Base-by-base conservation (phyloP, 1,139 yeast species). In the Zygosaccharomyces pseudobailii region DNA sequence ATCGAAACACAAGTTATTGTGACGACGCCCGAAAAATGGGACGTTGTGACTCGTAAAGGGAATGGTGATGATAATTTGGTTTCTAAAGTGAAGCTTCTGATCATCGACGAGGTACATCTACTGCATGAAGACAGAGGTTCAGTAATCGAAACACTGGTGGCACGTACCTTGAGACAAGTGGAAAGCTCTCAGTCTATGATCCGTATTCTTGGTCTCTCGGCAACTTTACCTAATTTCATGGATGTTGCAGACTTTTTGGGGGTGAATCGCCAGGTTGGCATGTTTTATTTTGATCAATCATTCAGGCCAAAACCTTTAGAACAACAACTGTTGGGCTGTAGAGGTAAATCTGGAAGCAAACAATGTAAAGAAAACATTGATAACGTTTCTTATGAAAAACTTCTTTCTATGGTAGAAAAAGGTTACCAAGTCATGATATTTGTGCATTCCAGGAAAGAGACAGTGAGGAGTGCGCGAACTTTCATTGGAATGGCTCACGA, bases 21-120 rank as follows among this genome's bases (percentile, higher is more conserved):
- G 6, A 92, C 97, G 0, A 92, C 98, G 0, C 98, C 98, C 0
- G 98, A 92, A 66, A 92, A 92, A 68, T 92, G 99, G 99, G 99
- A 92, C 71, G 97, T 92, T 8, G 97, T 92, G 1, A 92, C 98
- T 0, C 78, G 98, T 64, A 92, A 92, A 61, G 73, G 79, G 0
- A 73, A 67, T 52, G 85, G 97, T 48, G 97, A 89, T 62, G 83
- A 82, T 43, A 96, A 90, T 53, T 70, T 92, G 35, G 94, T 88
- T 3, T 80, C 86, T 13, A 89, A 88, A 59, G 95, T 94, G 5
- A 86, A 84, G 62, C 71, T 92, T 10, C 71, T 92, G 46, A 87
- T 92, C 52, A 89, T 92, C 54, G 99, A 92, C 73, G 99, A 92
- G 69, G 97, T 92, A 0, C 99, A 92, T 74, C 72, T 92, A 59